Conservation (phyloP, 2,329 filamentous ascomycete genomes). For the Scopulariopsis brevicaulis region DNA sequence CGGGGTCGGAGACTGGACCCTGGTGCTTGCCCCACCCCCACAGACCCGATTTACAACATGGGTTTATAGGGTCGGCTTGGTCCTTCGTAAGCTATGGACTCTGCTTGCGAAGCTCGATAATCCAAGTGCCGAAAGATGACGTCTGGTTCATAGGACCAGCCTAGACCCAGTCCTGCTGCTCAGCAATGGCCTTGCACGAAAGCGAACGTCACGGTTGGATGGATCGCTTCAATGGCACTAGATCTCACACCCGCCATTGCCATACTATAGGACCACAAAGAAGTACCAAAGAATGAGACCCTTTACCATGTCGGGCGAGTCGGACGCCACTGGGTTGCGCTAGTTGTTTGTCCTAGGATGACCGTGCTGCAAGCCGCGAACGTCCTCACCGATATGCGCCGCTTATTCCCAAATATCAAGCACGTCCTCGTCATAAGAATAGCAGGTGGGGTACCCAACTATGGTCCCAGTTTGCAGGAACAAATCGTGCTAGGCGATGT, state of each 20-base stretch:
- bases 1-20: no score
- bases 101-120: no score
- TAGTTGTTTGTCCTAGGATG: constrained; percentile 4
- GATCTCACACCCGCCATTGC: constrained; percentile 3
- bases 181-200: no score
- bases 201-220: constrained; percentile 1
- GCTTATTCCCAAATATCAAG: constrained; percentile 4
- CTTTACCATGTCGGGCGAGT: constrained; percentile 2
- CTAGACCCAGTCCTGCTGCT: no score
- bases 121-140: no score
- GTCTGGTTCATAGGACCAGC: no score
- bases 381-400: not conserved
- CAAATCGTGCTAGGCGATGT: constrained; percentile 6
- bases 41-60: no score
- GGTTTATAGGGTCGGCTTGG: no score
- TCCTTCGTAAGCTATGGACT: no score
- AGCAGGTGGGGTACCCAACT: constrained; percentile 3
- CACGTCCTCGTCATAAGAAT: constrained; percentile 5
- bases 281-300: not conserved
- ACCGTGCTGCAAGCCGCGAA: not conserved
- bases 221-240: constrained; percentile 5
- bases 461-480: not conserved
- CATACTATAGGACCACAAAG: not conserved
- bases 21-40: no score
- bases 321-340: constrained; percentile 1